Evolutionary conservation across 352 stramenopile genomes (phyloP).

Genomic region (Phytophthora syringae): DNA sequence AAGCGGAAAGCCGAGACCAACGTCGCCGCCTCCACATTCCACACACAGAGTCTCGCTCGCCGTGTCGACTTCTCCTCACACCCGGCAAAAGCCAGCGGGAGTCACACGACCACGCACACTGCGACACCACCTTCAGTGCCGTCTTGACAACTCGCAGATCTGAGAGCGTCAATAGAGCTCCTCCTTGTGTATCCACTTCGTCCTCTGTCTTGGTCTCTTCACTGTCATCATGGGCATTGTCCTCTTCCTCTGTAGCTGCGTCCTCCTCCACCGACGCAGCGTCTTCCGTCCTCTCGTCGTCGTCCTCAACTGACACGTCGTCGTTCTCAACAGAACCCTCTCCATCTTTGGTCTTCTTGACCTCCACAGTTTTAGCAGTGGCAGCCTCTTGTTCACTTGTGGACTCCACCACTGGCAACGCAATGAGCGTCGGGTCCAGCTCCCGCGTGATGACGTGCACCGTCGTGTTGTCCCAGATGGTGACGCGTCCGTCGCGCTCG

Average conservation of each 20-base stretch:
- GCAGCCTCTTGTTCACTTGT: slow-evolving; percentile 3
- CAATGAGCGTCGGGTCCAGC: slow-evolving; percentile 73
- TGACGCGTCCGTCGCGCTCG: slow-evolving; percentile 82
- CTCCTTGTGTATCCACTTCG: slow-evolving; percentile 12
- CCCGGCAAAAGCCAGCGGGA: slow-evolving; percentile 57
- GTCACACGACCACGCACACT: slow-evolving; percentile 74
- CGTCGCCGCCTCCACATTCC: slow-evolving; percentile 65
- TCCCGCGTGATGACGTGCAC: slow-evolving; percentile 82
- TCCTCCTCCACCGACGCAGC: slow-evolving; percentile 39
- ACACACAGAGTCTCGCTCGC: slow-evolving; percentile 65
- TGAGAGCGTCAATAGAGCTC: slow-evolving; percentile 41
- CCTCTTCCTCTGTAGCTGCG: slow-evolving; percentile 42
- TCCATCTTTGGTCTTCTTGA: slow-evolving; percentile 27
- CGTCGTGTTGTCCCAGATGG: slow-evolving; percentile 84
- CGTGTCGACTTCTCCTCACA: slow-evolving; percentile 76
- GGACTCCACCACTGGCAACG: slow-evolving; percentile 38
- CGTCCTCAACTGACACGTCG: slow-evolving; percentile 44
- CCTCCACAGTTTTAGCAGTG: slow-evolving; percentile 6
- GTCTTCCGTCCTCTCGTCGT: slow-evolving; percentile 41
- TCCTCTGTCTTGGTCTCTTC: slow-evolving; percentile 31
- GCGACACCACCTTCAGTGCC: slow-evolving; percentile 67
- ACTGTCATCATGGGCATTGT: slow-evolving; percentile 20
- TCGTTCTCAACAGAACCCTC: slow-evolving; percentile 46
- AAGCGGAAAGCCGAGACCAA: slow-evolving; percentile 69
- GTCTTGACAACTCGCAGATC: slow-evolving; percentile 62